Conservation (phyloP, 176 grass and related monocot species). For the Coix lacrymajobi region DNA sequence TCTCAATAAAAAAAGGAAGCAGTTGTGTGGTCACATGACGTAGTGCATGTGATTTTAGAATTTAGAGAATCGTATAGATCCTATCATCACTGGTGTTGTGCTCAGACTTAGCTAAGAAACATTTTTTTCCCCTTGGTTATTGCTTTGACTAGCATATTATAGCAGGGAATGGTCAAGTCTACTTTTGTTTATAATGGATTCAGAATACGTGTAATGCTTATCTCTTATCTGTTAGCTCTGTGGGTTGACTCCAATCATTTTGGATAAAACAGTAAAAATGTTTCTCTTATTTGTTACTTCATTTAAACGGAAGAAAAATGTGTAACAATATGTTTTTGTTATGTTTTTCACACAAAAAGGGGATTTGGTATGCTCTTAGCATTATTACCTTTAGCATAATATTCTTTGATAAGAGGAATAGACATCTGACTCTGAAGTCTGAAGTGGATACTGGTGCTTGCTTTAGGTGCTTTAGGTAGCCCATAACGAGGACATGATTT, state of each 20-base stretch:
- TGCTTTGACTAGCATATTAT: not conserved
- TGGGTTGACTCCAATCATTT: not conserved
- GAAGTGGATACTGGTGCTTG: slow-evolving; percentile 4
- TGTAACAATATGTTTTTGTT: not conserved
- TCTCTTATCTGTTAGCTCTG: not conserved
- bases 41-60: not conserved
- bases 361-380: not conserved
- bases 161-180: not conserved
- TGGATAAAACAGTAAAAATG: not conserved
- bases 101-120: not conserved
- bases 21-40: slow-evolving; percentile 6
- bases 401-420: slow-evolving; percentile 9
- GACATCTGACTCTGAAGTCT: not conserved
- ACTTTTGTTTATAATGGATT: slow-evolving; percentile 13
- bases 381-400: slow-evolving; percentile 9
- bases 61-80: not conserved
- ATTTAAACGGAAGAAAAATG: not conserved
- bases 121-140: not conserved
- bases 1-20: not conserved
- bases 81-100: not conserved
- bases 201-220: not conserved
- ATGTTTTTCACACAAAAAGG: not conserved
- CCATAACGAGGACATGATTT: not conserved
- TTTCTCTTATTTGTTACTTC: not conserved
- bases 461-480: not conserved